Percentiles rank a stretch among this genome's conserved stretches.
Conservation (phyloP, 257 asterid species). For the Ehretia macrophylla region DNA sequence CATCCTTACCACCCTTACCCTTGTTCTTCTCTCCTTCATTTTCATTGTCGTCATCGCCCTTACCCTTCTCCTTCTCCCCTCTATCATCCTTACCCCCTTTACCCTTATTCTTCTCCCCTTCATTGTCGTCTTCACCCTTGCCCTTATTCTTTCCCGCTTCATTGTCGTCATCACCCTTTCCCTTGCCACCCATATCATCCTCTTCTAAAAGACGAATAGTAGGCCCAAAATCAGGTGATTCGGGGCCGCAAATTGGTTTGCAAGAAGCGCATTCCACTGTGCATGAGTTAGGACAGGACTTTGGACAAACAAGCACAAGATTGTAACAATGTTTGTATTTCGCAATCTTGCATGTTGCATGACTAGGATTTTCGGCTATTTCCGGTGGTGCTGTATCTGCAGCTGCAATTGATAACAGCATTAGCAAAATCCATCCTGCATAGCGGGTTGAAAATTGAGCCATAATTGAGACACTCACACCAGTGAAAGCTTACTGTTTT, state of each 20-base stretch:
- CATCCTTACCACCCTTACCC: no score
- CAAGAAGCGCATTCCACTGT: conserved; percentile 37
- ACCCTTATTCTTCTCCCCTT: no score
- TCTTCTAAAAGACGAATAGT: neutral
- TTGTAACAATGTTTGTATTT: conserved; percentile 6
- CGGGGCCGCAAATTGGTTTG: conserved; percentile 32
- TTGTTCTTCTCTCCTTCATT: no score
- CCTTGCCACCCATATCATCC: no score
- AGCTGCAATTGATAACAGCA: conserved; percentile 13
- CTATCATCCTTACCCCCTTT: no score
- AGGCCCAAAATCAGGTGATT: conserved; percentile 2
- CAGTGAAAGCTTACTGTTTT: neutral
- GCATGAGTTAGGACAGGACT: conserved; percentile 46
- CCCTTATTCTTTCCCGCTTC: no score
- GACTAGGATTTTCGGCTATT: conserved; percentile 32
- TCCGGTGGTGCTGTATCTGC: conserved; percentile 52
- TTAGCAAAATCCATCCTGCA: neutral
- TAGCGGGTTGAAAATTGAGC: neutral
- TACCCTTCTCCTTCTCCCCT: no score
- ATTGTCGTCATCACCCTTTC: no score
- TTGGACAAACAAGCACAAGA: neutral
- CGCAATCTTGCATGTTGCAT: neutral
- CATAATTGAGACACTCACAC: no score
- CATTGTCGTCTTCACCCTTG: no score
- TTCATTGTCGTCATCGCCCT: no score